Evolutionary conservation across 192 early-diverging fungal genomes (phyloP), one percentile per base, ranked within the genome.

Genomic region (Coemansia sp.): DNA sequence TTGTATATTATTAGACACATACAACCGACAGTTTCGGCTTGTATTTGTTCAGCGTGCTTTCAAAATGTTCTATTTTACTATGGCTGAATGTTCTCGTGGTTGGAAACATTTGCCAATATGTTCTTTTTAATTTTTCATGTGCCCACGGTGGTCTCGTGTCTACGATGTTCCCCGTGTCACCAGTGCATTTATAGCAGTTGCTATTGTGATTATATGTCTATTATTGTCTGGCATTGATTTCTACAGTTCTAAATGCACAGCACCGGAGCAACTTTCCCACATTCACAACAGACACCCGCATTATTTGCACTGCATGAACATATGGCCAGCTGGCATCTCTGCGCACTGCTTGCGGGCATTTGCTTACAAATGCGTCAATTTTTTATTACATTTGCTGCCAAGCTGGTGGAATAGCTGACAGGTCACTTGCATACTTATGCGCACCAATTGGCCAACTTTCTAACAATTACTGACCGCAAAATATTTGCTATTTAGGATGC

Each of bases 401-500:
- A 57, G 32, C 43, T 45, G 29, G 29, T 32, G 29, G 29, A 32
- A 32, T 32, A 32, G 5, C 29, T 32, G 29, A 32, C 29, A 32
- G 6, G 29, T 32, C 29, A 32, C 29, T 21, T 21, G 21, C 21
- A 21, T 21, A 32, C 6, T 32, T 32, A 32, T 49, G 47, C n/a
- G 47, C 15, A 5, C 4, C 47, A 49, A n/a, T 49, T 49, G 47
- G 5, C 47, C 12, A n/a, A 7, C 47, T 49, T 49, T 7, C 47
- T 49, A 49, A 49, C 47, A 49, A 49, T 49, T 19, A 49, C 19
- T 49, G 47, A 3, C 47, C 1, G 0, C 39, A 14, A n/a, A n/a
- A 49, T 19, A 2, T 15, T n/a, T 49, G 47, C 19, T 19, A 21
- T 72, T 56, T 81, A 81, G 79, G 79, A 81, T 53, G 49, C 68